Base-by-base conservation (phyloP, 805 yeast species). In the Saccharomycopsis fibuligera region DNA sequence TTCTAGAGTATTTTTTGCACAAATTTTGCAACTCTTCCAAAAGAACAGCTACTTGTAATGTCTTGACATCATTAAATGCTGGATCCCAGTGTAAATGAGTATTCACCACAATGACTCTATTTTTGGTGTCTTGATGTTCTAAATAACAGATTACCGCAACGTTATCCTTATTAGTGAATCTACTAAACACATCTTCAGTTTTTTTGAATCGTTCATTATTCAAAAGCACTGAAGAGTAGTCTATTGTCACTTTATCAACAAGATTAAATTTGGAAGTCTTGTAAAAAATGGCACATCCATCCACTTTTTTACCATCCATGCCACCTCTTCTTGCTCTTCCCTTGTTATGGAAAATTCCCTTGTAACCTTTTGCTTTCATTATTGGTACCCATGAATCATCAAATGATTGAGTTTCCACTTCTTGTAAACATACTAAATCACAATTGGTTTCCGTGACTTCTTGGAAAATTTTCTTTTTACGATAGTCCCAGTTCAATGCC, bases 51-150 rank as follows among this genome's bases (percentile, higher is more conserved):
- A 86, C 93, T 70, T 93, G 99, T 68, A 93, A 83, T 2, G 97
- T 80, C 65, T 93, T 93, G 49, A 93, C 99, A 67, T 93, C 99
- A 62, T 87, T 87, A 62, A 82, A 86, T 44, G 86, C 87, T 3
- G 99, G 99, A 69, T 93, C 97, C 98, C 99, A 93, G 65, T 91
- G 97, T 64, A 93, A 77, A 73, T 93, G 99, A 0, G 98, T 91
- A 60, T 89, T 91, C 3, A 86, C 89, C 33, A 88, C 72, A 56
- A 86, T 73, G 35, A 91, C 67, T 54, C 76, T 75, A 62, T 83
- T 85, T 16, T 90, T 88, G 4, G 90, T 78, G 47, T 74, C 75
- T 30, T 72, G 64, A 60, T 86, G 93, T 61, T 86, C 88, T 56
- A 93, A 75, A 48, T 81, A 76, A 14, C 85, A 70, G 43, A 88